Percentiles rank a stretch among this genome's conserved stretches.
These are phyloP conservation scores for Pezicula radicicola DNA, from an alignment of 2,329 filamentous ascomycete species.

Conservation along the genomic window DNA sequence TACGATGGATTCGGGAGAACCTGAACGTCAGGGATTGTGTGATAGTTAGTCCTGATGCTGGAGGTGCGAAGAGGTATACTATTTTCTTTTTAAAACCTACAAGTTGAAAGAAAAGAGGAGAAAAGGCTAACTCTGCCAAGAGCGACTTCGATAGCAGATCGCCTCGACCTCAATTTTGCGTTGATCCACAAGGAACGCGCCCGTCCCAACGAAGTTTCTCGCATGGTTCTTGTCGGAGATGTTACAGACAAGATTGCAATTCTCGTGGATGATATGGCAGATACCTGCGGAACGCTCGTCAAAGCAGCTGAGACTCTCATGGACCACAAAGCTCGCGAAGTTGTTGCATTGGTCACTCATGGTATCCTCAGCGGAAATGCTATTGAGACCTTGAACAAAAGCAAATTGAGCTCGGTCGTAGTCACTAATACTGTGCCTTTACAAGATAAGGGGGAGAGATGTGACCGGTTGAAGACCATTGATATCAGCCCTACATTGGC, in stretches of 20 bases:
- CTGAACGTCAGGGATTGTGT: conserved; percentile 78
- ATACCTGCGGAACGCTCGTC: conserved; percentile 84
- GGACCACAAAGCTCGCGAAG: conserved; percentile 80
- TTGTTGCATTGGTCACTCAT: conserved; percentile 93
- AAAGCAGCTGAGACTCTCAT: conserved; percentile 91
- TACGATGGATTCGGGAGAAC: conserved; percentile 90
- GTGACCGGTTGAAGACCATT: conserved; percentile 78
- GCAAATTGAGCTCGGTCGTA: conserved; percentile 73
- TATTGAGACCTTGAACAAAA: conserved; percentile 70
- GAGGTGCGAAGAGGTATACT: conserved; percentile 79
- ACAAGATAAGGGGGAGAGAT: conserved; percentile 70
- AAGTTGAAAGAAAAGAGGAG: not conserved
- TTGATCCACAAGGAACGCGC: conserved; percentile 96
- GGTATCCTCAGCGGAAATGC: conserved; percentile 87
- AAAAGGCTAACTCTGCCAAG: conserved; percentile 32
- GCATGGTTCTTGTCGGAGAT: conserved; percentile 95
- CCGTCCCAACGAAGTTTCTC: conserved; percentile 84
- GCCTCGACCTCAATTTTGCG: conserved; percentile 85
- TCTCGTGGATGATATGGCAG: conserved; percentile 96
- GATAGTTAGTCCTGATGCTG: conserved; percentile 92
- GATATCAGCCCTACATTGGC: conserved; percentile 83
- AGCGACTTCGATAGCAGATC: conserved; percentile 89
- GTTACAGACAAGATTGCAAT: conserved; percentile 90
- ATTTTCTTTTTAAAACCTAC: not conserved
- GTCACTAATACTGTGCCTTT: conserved; percentile 88